Evolutionary conservation across 805 yeast genomes (phyloP).

Genomic region (Candida silvicultrix): DNA sequence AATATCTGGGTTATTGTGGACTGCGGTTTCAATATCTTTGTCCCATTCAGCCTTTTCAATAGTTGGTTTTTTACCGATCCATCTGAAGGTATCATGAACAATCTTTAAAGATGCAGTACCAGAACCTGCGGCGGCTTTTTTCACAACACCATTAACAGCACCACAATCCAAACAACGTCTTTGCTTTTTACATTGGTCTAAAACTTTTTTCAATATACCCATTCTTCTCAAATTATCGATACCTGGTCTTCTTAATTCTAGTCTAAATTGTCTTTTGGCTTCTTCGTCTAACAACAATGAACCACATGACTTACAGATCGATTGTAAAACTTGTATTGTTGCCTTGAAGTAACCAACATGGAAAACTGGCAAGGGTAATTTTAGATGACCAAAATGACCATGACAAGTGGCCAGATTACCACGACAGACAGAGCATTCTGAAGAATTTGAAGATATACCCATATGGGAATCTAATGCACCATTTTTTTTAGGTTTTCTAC

Average conservation of each 20-base stretch:
- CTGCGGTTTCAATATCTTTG: constrained; percentile 72
- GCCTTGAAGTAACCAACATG: constrained; percentile 97
- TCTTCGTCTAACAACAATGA: constrained; percentile 67
- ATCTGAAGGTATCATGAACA: constrained; percentile 92
- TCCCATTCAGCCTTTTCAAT: constrained; percentile 87
- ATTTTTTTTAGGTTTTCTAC: constrained; percentile 69
- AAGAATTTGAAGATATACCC: constrained; percentile 90
- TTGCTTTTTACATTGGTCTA: constrained; percentile 94
- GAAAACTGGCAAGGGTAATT: constrained; percentile 91
- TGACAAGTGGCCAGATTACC: constrained; percentile 92
- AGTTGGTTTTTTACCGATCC: constrained; percentile 86
- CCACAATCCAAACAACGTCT: constrained; percentile 86
- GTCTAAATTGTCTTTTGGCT: constrained; percentile 58
- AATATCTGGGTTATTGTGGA: constrained; percentile 74
- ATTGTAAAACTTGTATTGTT: constrained; percentile 80
- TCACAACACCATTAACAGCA: constrained; percentile 91
- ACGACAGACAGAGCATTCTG: constrained; percentile 86
- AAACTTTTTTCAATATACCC: constrained; percentile 74
- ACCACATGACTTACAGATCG: constrained; percentile 88
- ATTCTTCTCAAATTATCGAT: constrained; percentile 88
- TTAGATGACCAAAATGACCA: constrained; percentile 96
- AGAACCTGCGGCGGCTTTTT: constrained; percentile 88
- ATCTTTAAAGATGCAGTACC: constrained; percentile 93
- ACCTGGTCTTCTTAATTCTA: constrained; percentile 82
- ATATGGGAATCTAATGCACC: constrained; percentile 91